Conservation (phyloP, 2,329 filamentous ascomycete genomes). For the Setomelanomma holmii region DNA sequence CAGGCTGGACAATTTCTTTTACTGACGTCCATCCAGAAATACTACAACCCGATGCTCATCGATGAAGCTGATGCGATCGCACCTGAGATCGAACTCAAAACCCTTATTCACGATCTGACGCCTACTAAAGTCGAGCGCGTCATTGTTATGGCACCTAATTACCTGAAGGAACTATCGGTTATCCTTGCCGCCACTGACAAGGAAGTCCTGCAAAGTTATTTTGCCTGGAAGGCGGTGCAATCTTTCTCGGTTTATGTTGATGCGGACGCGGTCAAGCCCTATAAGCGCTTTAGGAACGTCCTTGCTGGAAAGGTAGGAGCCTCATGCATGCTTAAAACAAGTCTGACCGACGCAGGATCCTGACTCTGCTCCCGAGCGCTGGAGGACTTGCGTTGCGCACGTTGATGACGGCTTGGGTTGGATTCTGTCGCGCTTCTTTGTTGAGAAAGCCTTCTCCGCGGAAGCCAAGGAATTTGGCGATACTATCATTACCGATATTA, state of each 20-base stretch:
- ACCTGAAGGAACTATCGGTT: constrained; percentile 64
- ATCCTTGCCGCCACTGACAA: constrained; percentile 62
- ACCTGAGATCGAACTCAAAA: constrained; percentile 63
- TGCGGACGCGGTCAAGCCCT: constrained; percentile 65
- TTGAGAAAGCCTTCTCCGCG: constrained; percentile 71
- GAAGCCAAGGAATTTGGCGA: constrained; percentile 72
- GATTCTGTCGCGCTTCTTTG: constrained; percentile 74
- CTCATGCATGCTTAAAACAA: neutral
- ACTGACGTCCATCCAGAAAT: constrained; percentile 51
- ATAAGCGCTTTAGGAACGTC: constrained; percentile 66
- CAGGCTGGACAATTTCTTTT: neutral
- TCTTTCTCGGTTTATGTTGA: constrained; percentile 63
- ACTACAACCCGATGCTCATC: constrained; percentile 69
- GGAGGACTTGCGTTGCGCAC: constrained; percentile 68
- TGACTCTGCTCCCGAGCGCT: constrained; percentile 68
- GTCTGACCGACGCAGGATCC: constrained; percentile 55
- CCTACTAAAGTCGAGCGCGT: constrained; percentile 63
- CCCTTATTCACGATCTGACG: constrained; percentile 60
- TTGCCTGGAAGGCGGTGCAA: constrained; percentile 69
- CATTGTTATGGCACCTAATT: constrained; percentile 66
- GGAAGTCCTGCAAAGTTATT: constrained; percentile 66
- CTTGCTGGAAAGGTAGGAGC: constrained; percentile 60
- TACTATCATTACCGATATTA: constrained; percentile 74
- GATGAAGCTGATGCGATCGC: constrained; percentile 62
- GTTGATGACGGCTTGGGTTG: constrained; percentile 68